Percentiles rank a stretch among this genome's conserved stretches.
These are phyloP conservation scores for Penicillium atrosanguineum DNA, from an alignment of 495 filamentous ascomycete species.

Conservation along the genomic window DNA sequence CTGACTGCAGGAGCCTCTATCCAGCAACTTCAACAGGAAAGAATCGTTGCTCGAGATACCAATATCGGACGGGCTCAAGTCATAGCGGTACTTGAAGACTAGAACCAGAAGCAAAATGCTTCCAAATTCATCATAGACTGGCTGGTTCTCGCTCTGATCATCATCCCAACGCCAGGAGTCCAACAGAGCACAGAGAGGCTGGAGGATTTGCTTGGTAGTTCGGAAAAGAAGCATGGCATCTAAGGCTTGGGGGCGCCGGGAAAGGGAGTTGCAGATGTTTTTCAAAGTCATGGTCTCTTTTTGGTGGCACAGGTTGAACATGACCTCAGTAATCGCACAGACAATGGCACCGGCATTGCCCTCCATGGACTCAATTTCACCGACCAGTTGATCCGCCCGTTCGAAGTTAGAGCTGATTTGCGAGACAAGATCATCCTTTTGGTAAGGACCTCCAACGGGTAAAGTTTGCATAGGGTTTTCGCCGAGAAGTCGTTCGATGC, in stretches of 20 bases:
- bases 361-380: constrained; percentile 86
- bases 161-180: constrained; percentile 93
- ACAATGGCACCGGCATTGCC: constrained; percentile 92
- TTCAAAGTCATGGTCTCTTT: constrained; percentile 93
- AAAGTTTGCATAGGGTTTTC: constrained; percentile 82
- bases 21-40: constrained; percentile 77
- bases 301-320: constrained; percentile 70
- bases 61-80: constrained; percentile 65
- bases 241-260: constrained; percentile 70
- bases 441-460: constrained; percentile 70
- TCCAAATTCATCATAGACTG: constrained; percentile 95
- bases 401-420: constrained; percentile 72
- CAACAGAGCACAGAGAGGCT: constrained; percentile 79
- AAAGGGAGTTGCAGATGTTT: constrained; percentile 74
- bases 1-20: constrained; percentile 57
- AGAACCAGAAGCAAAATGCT: constrained; percentile 81
- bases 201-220: constrained; percentile 68
- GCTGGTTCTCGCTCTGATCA: constrained; percentile 90
- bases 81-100: constrained; percentile 81
- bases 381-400: constrained; percentile 68
- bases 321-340: constrained; percentile 76
- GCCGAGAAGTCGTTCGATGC: constrained; percentile 76
- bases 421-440: constrained; percentile 70
- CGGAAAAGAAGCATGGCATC: constrained; percentile 89
- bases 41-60: constrained; percentile 59